A percentile compares a stretch with the other conserved stretches of the same genome.
phyloP scores from a whole-genome alignment of 768 basidiomycete genomes.

The Lentinula sp. region DNA sequence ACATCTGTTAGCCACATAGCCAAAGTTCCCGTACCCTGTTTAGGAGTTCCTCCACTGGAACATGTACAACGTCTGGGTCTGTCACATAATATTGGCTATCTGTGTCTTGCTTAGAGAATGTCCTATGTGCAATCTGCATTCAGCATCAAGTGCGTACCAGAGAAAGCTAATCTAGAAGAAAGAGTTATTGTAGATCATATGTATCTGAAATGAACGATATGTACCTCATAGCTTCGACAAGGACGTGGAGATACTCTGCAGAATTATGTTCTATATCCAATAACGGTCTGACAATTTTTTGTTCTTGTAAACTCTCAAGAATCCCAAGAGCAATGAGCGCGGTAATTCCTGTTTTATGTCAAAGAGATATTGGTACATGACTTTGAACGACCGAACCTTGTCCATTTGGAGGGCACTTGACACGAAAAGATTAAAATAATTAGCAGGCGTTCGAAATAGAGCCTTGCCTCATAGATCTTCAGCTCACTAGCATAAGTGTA shows the following conservation, averaged over 20 bases:
- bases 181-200: not conserved
- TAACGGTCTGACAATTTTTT: constrained; percentile 63
- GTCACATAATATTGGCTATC: constrained; percentile 90
- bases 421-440: not conserved
- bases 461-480: constrained; percentile 80
- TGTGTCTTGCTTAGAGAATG: constrained; percentile 16
- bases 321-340: constrained; percentile 92
- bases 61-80: constrained; percentile 73
- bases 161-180: constrained; percentile 55
- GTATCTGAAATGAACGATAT: not conserved
- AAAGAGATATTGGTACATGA: not conserved
- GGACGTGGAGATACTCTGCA: constrained; percentile 77
- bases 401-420: constrained; percentile 91
- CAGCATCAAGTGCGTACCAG: constrained; percentile 40
- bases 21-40: constrained; percentile 55
- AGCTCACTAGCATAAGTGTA: constrained; percentile 85
- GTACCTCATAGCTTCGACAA: constrained; percentile 81
- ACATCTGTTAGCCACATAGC: not conserved
- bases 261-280: constrained; percentile 88
- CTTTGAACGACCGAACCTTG: constrained; percentile 49
- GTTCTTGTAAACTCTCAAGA: constrained; percentile 77
- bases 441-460: not conserved
- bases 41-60: constrained; percentile 78
- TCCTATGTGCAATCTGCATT: not conserved
- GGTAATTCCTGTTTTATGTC: constrained; percentile 56